Evolutionary conservation across 2,329 filamentous ascomycete species (phyloP).

Genomic region (Cyphellophora europaea): DNA sequence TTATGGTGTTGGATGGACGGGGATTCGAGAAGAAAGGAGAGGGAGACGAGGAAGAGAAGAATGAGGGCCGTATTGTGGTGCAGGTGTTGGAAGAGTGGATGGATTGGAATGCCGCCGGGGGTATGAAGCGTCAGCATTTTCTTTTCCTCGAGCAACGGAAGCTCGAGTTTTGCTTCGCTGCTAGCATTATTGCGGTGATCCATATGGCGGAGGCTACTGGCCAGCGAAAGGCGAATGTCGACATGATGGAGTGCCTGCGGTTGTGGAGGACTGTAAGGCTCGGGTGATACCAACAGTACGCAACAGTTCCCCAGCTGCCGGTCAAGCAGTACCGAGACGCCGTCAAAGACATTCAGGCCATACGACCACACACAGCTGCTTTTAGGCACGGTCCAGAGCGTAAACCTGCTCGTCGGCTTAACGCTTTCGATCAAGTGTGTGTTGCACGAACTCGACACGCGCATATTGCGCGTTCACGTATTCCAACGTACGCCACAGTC

Average conservation of each 20-base stretch:
- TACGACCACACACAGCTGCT: too few relatives aligned
- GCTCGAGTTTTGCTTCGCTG: conserved; percentile 21
- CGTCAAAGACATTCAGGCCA: too few relatives aligned
- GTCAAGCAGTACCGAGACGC: too few relatives aligned
- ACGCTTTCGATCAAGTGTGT: too few relatives aligned
- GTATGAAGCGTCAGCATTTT: conserved; percentile 21
- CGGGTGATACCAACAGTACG: too few relatives aligned
- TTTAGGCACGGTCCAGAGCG: too few relatives aligned
- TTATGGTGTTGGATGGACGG: conserved; percentile 19
- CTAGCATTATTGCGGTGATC: conserved; percentile 19
- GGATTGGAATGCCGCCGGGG: conserved; percentile 18
- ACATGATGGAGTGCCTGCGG: conserved; percentile 23
- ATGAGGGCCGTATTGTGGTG: conserved; percentile 13
- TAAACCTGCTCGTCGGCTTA: too few relatives aligned
- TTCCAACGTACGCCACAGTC: too few relatives aligned
- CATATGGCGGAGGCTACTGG: conserved; percentile 11
- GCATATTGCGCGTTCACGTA: too few relatives aligned
- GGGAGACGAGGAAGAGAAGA: not conserved
- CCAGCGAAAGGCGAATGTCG: conserved; percentile 16
- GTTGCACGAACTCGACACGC: too few relatives aligned
- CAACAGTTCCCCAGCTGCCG: too few relatives aligned
- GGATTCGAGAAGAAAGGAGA: conserved; percentile 2
- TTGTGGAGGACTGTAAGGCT: conserved; percentile 23
- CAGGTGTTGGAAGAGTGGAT: conserved; percentile 22
- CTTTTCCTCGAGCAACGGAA: conserved; percentile 16